phyloP scores from a whole-genome alignment of 192 early-diverging fungal species.

The Gamsiella multidivaricata region DNA sequence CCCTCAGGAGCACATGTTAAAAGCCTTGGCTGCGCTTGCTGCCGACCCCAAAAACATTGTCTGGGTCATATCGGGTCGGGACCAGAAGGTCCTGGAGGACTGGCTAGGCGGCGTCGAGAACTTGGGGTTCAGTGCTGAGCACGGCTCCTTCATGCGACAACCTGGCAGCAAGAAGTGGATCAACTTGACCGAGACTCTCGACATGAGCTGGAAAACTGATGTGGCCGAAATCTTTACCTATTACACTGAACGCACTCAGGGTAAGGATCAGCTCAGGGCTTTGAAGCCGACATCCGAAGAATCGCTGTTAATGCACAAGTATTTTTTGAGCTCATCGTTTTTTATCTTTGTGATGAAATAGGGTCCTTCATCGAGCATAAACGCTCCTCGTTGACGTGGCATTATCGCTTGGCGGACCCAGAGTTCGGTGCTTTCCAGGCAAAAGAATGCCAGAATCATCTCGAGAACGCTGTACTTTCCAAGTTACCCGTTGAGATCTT shows the following conservation, averaged over 20 bases:
- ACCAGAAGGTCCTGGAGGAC: slow-evolving; percentile 82
- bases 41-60: slow-evolving; percentile 86
- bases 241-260: slow-evolving; percentile 95
- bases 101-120: slow-evolving; percentile 83
- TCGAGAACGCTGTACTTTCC: slow-evolving; percentile 91
- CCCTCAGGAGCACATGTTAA: slow-evolving; percentile 86
- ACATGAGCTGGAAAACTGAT: slow-evolving; percentile 95
- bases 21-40: slow-evolving; percentile 73
- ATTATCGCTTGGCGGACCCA: slow-evolving; percentile 95
- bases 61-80: slow-evolving; percentile 93
- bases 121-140: slow-evolving; percentile 92
- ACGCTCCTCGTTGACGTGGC: slow-evolving; percentile 94
- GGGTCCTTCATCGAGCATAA: slow-evolving; percentile 93
- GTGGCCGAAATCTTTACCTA: slow-evolving; percentile 93
- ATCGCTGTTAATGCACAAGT: too few relatives aligned
- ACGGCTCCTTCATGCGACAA: slow-evolving; percentile 93
- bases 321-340: neutral
- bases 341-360: neutral
- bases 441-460: slow-evolving; percentile 96
- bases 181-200: slow-evolving; percentile 75
- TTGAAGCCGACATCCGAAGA: too few relatives aligned
- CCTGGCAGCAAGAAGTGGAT: slow-evolving; percentile 79
- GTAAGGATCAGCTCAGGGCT: slow-evolving; percentile 3
- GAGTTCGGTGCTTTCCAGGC: slow-evolving; percentile 96
- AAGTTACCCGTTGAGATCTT: slow-evolving; percentile 96